Evolutionary conservation across 805 yeast genomes (phyloP).

Genomic region (Komagataella ulmi): DNA sequence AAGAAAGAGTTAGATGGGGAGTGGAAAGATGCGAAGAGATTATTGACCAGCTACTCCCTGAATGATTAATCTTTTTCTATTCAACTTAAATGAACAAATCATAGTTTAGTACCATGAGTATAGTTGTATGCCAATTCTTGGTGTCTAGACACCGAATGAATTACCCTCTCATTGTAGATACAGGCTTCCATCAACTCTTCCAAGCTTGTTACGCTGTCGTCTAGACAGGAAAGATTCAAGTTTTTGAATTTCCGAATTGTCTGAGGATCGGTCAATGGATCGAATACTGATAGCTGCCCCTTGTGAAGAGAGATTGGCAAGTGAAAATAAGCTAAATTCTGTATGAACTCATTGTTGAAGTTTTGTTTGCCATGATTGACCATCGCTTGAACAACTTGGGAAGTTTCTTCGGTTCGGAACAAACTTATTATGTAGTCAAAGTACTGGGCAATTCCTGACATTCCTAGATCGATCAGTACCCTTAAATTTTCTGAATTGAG

Average conservation of each 20-base stretch:
- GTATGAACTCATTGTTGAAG: not conserved
- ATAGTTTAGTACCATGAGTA: not conserved
- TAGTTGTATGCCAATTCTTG: not conserved
- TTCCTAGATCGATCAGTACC: not conserved
- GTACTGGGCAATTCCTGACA: not conserved
- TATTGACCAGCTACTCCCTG: not conserved
- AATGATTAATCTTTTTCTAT: conserved; percentile 4
- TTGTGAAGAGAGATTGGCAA: not conserved
- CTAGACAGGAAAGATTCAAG: not conserved
- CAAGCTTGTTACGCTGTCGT: not conserved
- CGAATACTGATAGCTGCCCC: not conserved
- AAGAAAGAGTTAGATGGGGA: conserved; percentile 56
- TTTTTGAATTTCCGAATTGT: not conserved
- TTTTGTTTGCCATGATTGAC: not conserved
- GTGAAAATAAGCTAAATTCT: not conserved
- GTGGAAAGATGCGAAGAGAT: conserved; percentile 8
- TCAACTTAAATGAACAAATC: not conserved
- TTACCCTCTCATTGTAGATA: not conserved
- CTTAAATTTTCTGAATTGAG: not conserved
- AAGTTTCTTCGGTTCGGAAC: not conserved
- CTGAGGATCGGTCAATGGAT: not conserved
- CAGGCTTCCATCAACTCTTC: not conserved
- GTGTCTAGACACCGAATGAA: not conserved
- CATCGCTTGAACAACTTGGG: not conserved
- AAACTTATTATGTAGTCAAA: not conserved